Evolutionary conservation across 2,329 filamentous ascomycete species (phyloP), one percentile per base, ranked within the genome.

Genomic region (Pseudocercospora vitis): DNA sequence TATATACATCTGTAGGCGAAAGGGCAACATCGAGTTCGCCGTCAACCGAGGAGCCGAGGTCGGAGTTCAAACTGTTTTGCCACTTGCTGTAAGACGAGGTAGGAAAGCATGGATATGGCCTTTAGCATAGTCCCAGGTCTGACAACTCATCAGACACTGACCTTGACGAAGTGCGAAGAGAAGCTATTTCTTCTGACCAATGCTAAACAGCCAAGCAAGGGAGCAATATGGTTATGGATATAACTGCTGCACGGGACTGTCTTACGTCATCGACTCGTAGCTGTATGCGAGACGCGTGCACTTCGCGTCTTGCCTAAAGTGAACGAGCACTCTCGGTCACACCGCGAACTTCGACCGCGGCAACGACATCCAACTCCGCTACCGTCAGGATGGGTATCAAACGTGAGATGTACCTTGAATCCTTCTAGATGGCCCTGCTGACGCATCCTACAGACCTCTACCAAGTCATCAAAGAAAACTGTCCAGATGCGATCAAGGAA

Each of bases 401-500:
- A 55, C 55, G 68, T 69, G 59, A 49, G 67, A 54, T 12, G n/a
- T n/a, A 3, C 39, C 6, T 18, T 9, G 6, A 26, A 1, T 18
- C 1, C 28, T 29, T 6, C 24, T 35, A 14, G 3, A 11, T 12
- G n/a, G n/a, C 12, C 12, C 11, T 28, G 7, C 12, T 44, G n/a
- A 50, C 53, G 54, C n/a, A 60, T 44, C 28, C 1, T 33, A 7
- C 44, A 71, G 65, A 74, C 58, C 68, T 78, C n/a, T 74, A 68
- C 69, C 74, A 76, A 65, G 68, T 79, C 61, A 76, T 79, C 61
- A 72, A 72, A 57, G 70, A 71, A 32, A 88, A 97, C 76, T 89
- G 91, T 62, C 94, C 94, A n/a, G 89, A 91, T 75, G 88, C 94
- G 28, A 83, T 96, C 79, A 97, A 96, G 74, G 87, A 91, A 69